These are phyloP conservation scores for Plasmodium cynomolgi DNA, from an alignment of 169 alveolate species.

Conservation along the genomic window DNA sequence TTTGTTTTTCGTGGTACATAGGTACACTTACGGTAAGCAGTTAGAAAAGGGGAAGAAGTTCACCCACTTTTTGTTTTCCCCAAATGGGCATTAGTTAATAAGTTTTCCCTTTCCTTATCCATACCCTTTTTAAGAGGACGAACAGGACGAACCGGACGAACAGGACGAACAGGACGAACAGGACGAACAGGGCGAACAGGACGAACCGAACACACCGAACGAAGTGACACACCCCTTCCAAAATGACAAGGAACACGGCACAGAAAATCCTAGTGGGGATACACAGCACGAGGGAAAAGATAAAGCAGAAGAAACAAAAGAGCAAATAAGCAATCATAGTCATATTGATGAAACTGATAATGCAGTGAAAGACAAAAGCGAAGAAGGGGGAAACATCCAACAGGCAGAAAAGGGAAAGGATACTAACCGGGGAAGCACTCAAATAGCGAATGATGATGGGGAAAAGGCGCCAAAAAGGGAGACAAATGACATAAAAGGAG, in stretches of 20 bases:
- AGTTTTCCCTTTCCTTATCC: neutral
- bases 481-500: constrained; percentile 7
- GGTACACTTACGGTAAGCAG: constrained; percentile 19
- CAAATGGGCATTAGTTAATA: neutral
- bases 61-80: neutral
- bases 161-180: neutral
- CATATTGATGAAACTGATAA: neutral
- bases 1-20: constrained; percentile 48
- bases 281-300: neutral
- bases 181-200: neutral
- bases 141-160: neutral
- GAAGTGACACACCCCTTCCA: neutral
- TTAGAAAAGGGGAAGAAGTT: neutral
- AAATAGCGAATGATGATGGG: neutral
- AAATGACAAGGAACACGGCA: neutral
- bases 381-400: neutral
- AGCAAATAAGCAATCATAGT: neutral
- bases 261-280: neutral
- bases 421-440: neutral
- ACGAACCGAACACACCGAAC: neutral
- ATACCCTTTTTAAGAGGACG: neutral
- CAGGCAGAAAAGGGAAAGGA: neutral
- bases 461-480: neutral
- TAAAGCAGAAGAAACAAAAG: neutral
- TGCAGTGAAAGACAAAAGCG: neutral